Base-by-base conservation (phyloP, 495 filamentous ascomycete genomes). In the Penicillium simplicissimum region DNA sequence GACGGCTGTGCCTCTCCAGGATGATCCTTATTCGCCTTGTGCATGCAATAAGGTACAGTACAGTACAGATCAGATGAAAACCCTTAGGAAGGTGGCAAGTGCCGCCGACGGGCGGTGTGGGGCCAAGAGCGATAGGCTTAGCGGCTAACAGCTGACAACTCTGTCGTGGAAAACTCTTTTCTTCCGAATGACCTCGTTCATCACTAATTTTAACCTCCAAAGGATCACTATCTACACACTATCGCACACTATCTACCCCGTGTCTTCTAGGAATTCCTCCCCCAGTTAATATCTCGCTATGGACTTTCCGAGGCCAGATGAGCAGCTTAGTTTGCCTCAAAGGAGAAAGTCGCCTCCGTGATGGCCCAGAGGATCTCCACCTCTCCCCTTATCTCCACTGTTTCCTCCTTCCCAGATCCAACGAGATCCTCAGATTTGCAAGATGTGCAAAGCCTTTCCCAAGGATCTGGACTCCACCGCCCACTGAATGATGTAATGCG, bases 401-500 rank as follows among this genome's bases (percentile, higher is more conserved):
- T 53, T 36, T 53, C 19, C 17, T 1, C 17, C 49, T 15, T 14
- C 3, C 10, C 35, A 15, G 49, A 35, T 14, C 48, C 48, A 51
- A 31, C 13, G 25, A 51, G 48, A 28, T 34, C 31, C 48, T n/a
- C 14, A 33, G 48, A 33, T 31, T 52, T 25, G 48, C 23, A n/a
- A 34, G 48, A 52, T 11, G 25, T 52, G n/a, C 23, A 52, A 52
- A 51, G 21, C 28, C 28, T 34, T 52, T 17, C 51, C 51, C 51
- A 53, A 17, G 51, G 51, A 53, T 53, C 33, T 36, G 33, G 51
- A 6, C 51, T 13, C 51, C 51, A 53, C 51, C 51, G 19, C 51
- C 51, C 35, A 42, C 34, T 34, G 6, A 34, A 58, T 58, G 56
- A 58, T 58, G 56, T 58, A 58, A 58, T 58, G 28, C 40, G 47